A percentile compares a stretch with the other conserved stretches of the same genome.
These are phyloP conservation scores for Corylus heterophylla DNA, from an alignment of 306 rosid genomes.

Conservation along the genomic window DNA sequence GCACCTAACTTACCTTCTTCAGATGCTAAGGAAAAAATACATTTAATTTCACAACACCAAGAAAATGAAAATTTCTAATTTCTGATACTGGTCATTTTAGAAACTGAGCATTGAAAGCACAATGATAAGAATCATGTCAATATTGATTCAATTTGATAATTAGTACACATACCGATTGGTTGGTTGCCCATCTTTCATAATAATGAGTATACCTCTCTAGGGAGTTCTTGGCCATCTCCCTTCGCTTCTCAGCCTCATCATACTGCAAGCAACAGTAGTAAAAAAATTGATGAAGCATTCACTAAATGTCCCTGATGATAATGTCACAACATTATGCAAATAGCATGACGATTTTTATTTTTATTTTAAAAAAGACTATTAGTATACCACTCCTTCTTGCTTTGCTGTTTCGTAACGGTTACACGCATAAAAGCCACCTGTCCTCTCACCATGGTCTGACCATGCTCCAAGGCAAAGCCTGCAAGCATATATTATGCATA, in stretches of 20 bases:
- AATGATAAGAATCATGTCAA: neutral
- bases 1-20: neutral
- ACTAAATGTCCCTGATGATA: neutral
- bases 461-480: constrained; percentile 96
- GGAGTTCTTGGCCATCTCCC: constrained; percentile 44
- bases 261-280: constrained; percentile 26
- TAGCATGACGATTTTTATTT: neutral
- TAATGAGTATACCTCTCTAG: constrained; percentile 57
- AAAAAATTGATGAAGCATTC: constrained; percentile 4
- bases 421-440: constrained; percentile 97
- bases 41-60: neutral
- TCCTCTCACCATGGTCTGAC: constrained; percentile 94
- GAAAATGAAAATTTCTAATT: neutral
- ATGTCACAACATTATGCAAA: neutral
- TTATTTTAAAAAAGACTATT: neutral
- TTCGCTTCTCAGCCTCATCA: constrained; percentile 42
- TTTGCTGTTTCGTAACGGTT: constrained; percentile 90
- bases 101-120: neutral
- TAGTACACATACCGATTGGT: constrained; percentile 53
- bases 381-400: constrained; percentile 80
- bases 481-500: constrained; percentile 21
- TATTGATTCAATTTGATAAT: neutral
- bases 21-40: too few relatives aligned
- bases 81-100: neutral
- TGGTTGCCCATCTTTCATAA: constrained; percentile 63